Base-by-base conservation (phyloP, 192 early-diverging fungal genomes). In the Mortierella claussenii region DNA sequence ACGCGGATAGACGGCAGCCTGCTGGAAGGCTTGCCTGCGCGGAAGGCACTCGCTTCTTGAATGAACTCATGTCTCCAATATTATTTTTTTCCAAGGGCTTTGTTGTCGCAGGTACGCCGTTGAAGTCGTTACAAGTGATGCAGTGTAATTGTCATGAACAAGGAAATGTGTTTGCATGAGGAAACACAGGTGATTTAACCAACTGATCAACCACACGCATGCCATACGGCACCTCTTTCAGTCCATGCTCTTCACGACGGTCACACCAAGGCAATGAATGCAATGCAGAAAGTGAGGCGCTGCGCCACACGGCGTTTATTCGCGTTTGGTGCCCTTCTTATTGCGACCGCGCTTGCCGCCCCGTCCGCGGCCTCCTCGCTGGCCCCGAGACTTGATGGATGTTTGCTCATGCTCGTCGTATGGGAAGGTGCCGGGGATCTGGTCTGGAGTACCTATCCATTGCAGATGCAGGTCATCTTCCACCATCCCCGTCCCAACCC, bases 1-100 rank as follows among this genome's bases (percentile, higher is more conserved):
- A 90, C 0, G 91, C 85, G 32, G 93, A 94, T 4, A 92, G 78
- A 15, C 88, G 85, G 42, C 92, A 92, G 42, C 92, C 91, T 1
- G 83, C 74, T 24, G 92, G 91, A n/a, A 83, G 70, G 76, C 82
- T 87, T 30, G 86, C 70, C 55, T 89, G 89, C 5, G 80, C 76
- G 24, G 86, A 80, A 5, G 85, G 65, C n/a, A 79, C 79, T 20
- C 84, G 83, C 68, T 87, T 90, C 60, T 81, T 81, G 73, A 86
- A 86, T 32, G 75, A 78, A 34, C 75, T 78, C 75, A 78, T 78
- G 30, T 9, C 4, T 23, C 3, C 33, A 9, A n/a, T 46, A 31
- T 9, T 46, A n/a, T n/a, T n/a, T n/a, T n/a, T n/a, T n/a, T n/a
- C n/a, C n/a, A n/a, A n/a, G n/a, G n/a, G n/a, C n/a, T n/a, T n/a